These are phyloP conservation scores for Candida takata DNA, from an alignment of 805 yeast genomes.

Conservation along the genomic window DNA sequence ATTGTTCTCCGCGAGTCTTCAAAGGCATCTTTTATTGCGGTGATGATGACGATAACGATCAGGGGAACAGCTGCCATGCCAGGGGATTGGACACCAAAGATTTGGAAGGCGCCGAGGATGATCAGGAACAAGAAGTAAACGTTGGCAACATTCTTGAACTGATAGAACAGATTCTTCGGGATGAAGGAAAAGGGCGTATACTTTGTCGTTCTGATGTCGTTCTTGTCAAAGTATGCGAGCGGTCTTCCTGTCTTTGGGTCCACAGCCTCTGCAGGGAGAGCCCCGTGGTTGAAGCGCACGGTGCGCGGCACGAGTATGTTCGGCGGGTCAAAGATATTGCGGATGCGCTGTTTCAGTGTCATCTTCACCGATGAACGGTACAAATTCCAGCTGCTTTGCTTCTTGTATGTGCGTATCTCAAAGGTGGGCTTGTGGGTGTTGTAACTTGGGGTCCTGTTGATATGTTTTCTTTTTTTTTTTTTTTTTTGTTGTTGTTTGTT, in stretches of 20 bases:
- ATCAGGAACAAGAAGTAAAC: conserved; percentile 75
- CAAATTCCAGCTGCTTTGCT: too few species aligned
- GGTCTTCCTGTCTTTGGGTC: conserved; percentile 13
- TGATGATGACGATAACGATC: conserved; percentile 66
- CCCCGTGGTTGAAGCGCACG: conserved; percentile 12
- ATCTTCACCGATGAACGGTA: too few species aligned
- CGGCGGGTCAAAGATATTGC: conserved; percentile 11
- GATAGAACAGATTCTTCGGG: conserved; percentile 75
- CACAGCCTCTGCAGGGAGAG: conserved; percentile 9
- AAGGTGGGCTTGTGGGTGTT: too few species aligned
- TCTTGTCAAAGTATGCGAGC: conserved; percentile 24
- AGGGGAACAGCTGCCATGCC: conserved; percentile 71
- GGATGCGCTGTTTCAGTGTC: conserved; percentile 5
- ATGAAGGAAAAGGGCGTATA: conserved; percentile 86
- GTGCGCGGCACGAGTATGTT: conserved; percentile 11
- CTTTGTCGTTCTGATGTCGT: conserved; percentile 90
- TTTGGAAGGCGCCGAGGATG: conserved; percentile 68
- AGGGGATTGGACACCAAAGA: conserved; percentile 78
- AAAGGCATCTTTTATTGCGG: conserved; percentile 73
- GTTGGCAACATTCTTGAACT: conserved; percentile 86
- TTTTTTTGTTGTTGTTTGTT: too few species aligned
- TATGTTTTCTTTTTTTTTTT: too few species aligned
- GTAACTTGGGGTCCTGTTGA: too few species aligned
- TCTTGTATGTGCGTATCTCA: too few species aligned
- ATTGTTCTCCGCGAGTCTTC: conserved; percentile 75